Base-by-base conservation (phyloP, 495 filamentous ascomycete species). In the Lindgomyces ingoldianus region DNA sequence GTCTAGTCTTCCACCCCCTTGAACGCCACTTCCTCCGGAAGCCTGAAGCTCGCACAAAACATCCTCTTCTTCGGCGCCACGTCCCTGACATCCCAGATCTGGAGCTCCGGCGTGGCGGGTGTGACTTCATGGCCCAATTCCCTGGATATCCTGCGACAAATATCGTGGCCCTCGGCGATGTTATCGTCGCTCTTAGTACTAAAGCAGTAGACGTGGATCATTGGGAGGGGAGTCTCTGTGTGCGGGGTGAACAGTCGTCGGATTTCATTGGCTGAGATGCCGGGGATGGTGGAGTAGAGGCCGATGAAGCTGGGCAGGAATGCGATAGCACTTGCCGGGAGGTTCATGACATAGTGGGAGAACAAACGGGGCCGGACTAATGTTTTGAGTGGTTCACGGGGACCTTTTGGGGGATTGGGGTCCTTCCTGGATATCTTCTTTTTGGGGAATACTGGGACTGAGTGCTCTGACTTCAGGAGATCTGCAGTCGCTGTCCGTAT, bases 311-410 rank as follows among this genome's bases (percentile, higher is more conserved):
- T 81, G n/a, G 86, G 84, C 4, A 98, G 79, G 76, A 98, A 98
- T 59, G 85, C 83, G 62, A 92, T 85, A 0, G 94, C 94, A 1
- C 83, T 85, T 4, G 92, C 95, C 9, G 94, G 94, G 3, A 98
- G 90, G 75, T 98, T 98, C 88, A 98, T 95, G 55, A 98, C 87
- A 73, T 91, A 98, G 79, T 98, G 94, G 26, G 84, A 80, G 73
- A 98, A 91, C 24, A 87, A 83, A 0, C 68, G 73, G 1, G 85
- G 83, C 2, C 88, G 90, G 27, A 55, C 39, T 57, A 68, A 21
- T 69, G 47, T 51, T 60, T 72, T 51, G 18, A 55, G 36, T 22
- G 25, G 70, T 67, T 50, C 70, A 54, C 44, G 45, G 8, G 56
- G 42, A n/a, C 16, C 16, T 6, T 49, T 36, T n/a, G 39, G 59